Base-by-base conservation (phyloP, 805 yeast genomes). In the Ogataea sp. region DNA sequence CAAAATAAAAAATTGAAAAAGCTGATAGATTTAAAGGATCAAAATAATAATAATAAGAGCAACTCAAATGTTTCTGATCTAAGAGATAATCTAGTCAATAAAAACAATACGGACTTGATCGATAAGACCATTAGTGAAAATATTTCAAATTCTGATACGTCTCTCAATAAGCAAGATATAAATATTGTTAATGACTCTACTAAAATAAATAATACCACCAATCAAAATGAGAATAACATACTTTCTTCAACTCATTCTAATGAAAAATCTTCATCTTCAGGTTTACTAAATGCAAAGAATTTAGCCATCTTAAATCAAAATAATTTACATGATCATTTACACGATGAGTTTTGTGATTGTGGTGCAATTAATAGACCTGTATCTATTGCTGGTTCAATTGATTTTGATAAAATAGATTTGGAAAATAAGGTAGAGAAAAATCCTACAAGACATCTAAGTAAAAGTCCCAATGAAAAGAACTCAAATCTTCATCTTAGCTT, bases 1-100 rank as follows among this genome's bases (percentile, higher is more conserved):
- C 95, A 87, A 51, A 86, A 85, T 56, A 75, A 77, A 46, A 72
- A 83, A 51, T 59, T 88, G 21, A 67, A 73, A 26, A 83, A 84
- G 9, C 54, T 82, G 35, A 52, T 84, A 31, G 82, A 78, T 43
- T 56, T 79, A 40, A 71, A 80, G 47, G 42, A 59, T 47, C 46
- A 23, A 23, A 7, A 23, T 8, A 23, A 17, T 23, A 18, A 8
- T n/a, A 35, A 17, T 18, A 17, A 20, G 18, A 36, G 30, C 25
- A 37, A 20, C 32, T 30, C 29, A 6, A 16, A 29, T n/a, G 11
- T n/a, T n/a, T n/a, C n/a, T n/a, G n/a, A n/a, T n/a, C n/a, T n/a
- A n/a, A n/a, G n/a, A n/a, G n/a, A n/a, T n/a, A n/a, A n/a, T n/a
- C n/a, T n/a, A n/a, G n/a, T n/a, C n/a, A n/a, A n/a, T n/a, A n/a